Evolutionary conservation across 2,329 filamentous ascomycete species (phyloP).

Genomic region (Fusarium clavum): DNA sequence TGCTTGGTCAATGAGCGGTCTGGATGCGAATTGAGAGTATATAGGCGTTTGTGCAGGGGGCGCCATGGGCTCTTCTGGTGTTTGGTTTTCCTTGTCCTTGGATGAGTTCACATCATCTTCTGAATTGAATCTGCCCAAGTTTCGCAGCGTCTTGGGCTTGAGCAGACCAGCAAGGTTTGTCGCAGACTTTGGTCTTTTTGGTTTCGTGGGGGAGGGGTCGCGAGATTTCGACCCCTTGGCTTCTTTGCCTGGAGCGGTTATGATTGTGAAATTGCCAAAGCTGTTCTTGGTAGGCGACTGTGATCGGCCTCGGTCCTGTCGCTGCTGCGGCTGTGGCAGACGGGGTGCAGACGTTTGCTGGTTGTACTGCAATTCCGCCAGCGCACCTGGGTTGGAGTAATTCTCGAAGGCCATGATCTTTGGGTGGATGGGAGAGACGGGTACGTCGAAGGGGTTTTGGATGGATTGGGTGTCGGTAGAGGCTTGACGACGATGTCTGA

Average conservation of each 20-base stretch:
- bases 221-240: slow-evolving; percentile 55
- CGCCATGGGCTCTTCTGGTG: slow-evolving; percentile 58
- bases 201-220: slow-evolving; percentile 68
- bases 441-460: slow-evolving; percentile 42
- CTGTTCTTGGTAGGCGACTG: slow-evolving; percentile 60
- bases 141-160: slow-evolving; percentile 79
- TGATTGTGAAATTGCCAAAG: slow-evolving; percentile 56
- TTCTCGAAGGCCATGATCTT: slow-evolving; percentile 49
- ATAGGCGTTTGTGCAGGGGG: slow-evolving; percentile 71
- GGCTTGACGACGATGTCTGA: slow-evolving; percentile 63
- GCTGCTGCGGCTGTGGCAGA: slow-evolving; percentile 53
- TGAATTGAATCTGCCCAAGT: slow-evolving; percentile 65
- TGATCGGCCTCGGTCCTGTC: slow-evolving; percentile 52
- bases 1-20: slow-evolving; percentile 40
- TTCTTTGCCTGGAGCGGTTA: slow-evolving; percentile 55
- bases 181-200: slow-evolving; percentile 84
- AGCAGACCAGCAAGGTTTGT: slow-evolving; percentile 84
- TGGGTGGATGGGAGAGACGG: slow-evolving; percentile 44
- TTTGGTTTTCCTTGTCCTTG: slow-evolving; percentile 86
- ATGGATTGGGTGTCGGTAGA: slow-evolving; percentile 56
- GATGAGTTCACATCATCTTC: slow-evolving; percentile 63
- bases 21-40: slow-evolving; percentile 76
- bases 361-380: slow-evolving; percentile 69
- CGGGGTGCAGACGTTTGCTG: slow-evolving; percentile 57
- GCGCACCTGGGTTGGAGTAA: slow-evolving; percentile 58